These are phyloP conservation scores for Sesbania bispinosa DNA, from an alignment of 306 rosid species.

Conservation along the genomic window DNA sequence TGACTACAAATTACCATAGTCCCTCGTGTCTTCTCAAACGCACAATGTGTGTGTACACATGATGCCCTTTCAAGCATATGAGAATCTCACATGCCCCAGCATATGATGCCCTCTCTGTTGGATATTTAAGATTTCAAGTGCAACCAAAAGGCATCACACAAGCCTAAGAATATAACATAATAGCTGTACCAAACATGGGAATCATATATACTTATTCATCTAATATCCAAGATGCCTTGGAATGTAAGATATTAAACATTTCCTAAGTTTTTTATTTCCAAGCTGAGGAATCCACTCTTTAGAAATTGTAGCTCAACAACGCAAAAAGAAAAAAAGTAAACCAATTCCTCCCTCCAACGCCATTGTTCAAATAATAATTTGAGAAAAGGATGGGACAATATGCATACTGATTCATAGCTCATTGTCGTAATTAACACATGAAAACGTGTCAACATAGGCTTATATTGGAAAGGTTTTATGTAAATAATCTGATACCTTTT, in stretches of 20 bases:
- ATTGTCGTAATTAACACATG: not conserved
- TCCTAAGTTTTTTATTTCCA: not conserved
- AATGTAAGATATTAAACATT: not conserved
- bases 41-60: not conserved
- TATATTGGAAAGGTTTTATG: not conserved
- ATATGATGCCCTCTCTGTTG: conserved; percentile 8
- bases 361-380: not conserved
- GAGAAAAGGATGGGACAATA: not conserved
- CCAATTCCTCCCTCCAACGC: not conserved
- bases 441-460: not conserved
- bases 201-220: conserved; percentile 1
- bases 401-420: not conserved
- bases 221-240: not conserved
- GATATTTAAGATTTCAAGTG: conserved; percentile 5
- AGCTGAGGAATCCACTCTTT: conserved; percentile 5
- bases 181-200: not conserved
- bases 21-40: not conserved
- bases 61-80: not conserved
- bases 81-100: not conserved
- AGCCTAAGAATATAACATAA: not conserved
- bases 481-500: conserved; percentile 48
- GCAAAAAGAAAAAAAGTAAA: not conserved
- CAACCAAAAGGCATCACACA: not conserved
- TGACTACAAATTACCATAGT: not conserved
- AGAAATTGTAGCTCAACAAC: not conserved